Base-by-base conservation (phyloP, 1,284 basidiomycete species). In the Cryptococcus sp. region DNA sequence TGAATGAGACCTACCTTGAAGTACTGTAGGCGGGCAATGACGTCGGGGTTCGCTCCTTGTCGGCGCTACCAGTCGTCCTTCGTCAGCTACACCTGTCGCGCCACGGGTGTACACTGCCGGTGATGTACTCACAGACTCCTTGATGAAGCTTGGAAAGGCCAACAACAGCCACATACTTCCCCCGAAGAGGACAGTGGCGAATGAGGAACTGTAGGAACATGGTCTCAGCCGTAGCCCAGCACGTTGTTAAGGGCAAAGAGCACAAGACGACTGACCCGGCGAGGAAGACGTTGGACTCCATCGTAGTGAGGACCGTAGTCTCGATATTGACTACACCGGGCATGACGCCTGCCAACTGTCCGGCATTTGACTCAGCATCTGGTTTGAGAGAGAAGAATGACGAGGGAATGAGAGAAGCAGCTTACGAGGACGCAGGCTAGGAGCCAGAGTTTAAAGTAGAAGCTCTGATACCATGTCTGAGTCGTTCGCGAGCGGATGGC, bases 41-140 rank as follows among this genome's bases (percentile, higher is more conserved):
- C 68, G 20, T 74, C 72, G 4, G 66, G 54, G 27, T 70, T 73
- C 38, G 72, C 72, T n/a, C 72, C 72, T 64, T 68, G 66, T 19
- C 64, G 65, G 23, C 62, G 57, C 70, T 60, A n/a, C n/a, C n/a
- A n/a, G 38, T 25, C 22, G 11, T 6, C 5, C 20, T 27, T 16
- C 22, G n/a, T 31, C 25, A 53, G 23, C 27, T n/a, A 53, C 47
- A 23, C n/a, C n/a, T n/a, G n/a, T n/a, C 19, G 16, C n/a, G 16
- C 8, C 22, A 15, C 23, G n/a, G 27, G 40, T 20, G 10, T 19
- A 5, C 17, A 17, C 17, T 44, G 41, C 27, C 27, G 27, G 52
- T 1, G n/a, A 35, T 17, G 6, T 4, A 65, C 65, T 55, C 38
- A 68, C 65, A 2, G 67, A 68, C 35, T 70, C 63, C 11, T 47